Evolutionary conservation across 441 rosid species (phyloP).

Genomic region (Adansonia gregorii): DNA sequence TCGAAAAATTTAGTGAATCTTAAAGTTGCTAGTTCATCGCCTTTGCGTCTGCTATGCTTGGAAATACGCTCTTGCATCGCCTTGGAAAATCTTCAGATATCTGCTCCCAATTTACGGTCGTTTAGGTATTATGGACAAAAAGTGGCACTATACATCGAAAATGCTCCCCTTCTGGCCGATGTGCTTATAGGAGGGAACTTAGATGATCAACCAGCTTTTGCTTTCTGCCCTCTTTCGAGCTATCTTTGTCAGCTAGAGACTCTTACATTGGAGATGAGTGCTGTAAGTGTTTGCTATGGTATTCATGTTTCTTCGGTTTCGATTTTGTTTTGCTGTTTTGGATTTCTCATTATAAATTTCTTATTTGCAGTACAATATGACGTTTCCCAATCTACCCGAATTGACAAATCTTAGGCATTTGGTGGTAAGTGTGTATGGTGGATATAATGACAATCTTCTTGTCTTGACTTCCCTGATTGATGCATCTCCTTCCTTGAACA

Average conservation of each 20-base stretch:
- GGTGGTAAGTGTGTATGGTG: constrained; percentile 14
- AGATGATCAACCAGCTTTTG: constrained; percentile 19
- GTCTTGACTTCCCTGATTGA: constrained; percentile 24
- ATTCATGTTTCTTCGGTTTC: neutral
- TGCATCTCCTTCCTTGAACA: constrained; percentile 24
- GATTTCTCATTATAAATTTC: constrained; percentile 12
- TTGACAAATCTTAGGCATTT: constrained; percentile 20
- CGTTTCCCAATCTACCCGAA: neutral
- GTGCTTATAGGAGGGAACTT: constrained; percentile 22
- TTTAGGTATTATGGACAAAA: constrained; percentile 22
- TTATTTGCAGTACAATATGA: constrained; percentile 23
- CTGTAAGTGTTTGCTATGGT: constrained; percentile 17
- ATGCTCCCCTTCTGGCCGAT: constrained; percentile 13
- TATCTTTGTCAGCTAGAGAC: constrained; percentile 18
- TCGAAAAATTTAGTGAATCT: constrained; percentile 20
- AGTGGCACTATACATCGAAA: constrained; percentile 9
- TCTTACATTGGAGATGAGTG: constrained; percentile 21
- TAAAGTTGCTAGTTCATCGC: constrained; percentile 5
- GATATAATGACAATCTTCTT: constrained; percentile 19
- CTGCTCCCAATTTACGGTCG: constrained; percentile 16
- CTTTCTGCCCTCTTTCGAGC: constrained; percentile 11
- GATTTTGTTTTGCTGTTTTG: neutral
- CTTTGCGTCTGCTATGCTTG: constrained; percentile 9
- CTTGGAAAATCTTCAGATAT: constrained; percentile 14
- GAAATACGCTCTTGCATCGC: constrained; percentile 14